phyloP scores from a whole-genome alignment of 2,329 filamentous ascomycete species.

The Alternaria conjuncta region DNA sequence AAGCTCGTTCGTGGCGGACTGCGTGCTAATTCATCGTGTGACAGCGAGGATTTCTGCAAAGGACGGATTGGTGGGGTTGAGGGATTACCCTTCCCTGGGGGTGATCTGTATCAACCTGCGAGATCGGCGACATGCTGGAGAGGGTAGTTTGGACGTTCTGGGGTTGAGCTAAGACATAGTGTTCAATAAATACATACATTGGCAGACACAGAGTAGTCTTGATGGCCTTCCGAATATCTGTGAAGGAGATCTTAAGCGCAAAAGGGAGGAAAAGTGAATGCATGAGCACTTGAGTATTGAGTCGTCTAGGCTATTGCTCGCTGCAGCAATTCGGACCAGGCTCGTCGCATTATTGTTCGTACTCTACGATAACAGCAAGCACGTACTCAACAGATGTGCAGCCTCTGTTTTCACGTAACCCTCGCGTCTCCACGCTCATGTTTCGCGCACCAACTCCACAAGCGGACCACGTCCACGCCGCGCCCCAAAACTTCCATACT shows the following conservation, averaged over 20 bases:
- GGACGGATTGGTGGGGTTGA: background rate
- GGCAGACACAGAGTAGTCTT: too few relatives aligned
- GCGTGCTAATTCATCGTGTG: too few relatives aligned
- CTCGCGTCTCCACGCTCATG: background rate
- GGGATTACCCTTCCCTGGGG: background rate
- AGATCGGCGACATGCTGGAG: background rate
- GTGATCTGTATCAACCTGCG: background rate
- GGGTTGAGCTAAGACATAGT: background rate
- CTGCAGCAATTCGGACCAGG: background rate
- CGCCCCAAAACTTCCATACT: fast-evolving
- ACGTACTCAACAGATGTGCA: background rate
- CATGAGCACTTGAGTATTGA: background rate
- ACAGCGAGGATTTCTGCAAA: background rate
- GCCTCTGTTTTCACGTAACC: background rate
- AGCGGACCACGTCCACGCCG: background rate
- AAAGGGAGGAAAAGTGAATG: background rate
- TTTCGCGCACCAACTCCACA: background rate
- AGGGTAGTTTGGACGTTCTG: background rate
- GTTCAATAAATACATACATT: too few relatives aligned
- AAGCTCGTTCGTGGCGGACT: too few relatives aligned
- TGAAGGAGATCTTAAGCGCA: background rate
- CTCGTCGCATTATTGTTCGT: background rate
- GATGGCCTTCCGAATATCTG: too few relatives aligned
- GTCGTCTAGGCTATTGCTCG: background rate
- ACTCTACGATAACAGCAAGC: background rate